Percentiles rank a stretch among this genome's conserved stretches.
Evolutionary conservation across 306 rosid genomes (phyloP).

Genomic region (Quercus parvula): DNA sequence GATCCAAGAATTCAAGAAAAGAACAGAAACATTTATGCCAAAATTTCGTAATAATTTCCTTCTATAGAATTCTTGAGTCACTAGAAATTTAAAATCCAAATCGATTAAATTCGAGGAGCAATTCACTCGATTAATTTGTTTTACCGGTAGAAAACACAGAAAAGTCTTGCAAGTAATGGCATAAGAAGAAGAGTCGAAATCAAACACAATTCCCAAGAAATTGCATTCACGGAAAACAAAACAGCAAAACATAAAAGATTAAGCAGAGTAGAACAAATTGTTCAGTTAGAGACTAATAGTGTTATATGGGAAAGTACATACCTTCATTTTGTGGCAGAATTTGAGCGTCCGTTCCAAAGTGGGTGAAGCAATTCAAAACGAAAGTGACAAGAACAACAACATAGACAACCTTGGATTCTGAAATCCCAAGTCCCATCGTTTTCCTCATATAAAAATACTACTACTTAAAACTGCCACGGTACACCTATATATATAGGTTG

Average conservation of each 20-base stretch:
- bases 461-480: neutral
- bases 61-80: no score
- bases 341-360: slow-evolving; percentile 56
- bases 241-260: no score
- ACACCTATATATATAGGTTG: neutral
- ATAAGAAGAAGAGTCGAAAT: no score
- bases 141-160: no score
- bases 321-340: slow-evolving; percentile 73
- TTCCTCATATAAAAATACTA: neutral
- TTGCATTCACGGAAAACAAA: no score
- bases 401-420: slow-evolving; percentile 23
- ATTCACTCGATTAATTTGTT: no score
- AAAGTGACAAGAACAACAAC: slow-evolving; percentile 26
- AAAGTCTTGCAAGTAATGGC: no score
- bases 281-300: neutral
- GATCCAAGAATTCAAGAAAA: neutral
- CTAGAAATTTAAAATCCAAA: no score
- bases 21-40: neutral
- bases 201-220: no score
- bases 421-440: slow-evolving; percentile 30
- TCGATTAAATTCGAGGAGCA: no score
- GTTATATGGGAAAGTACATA: slow-evolving; percentile 7
- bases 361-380: slow-evolving; percentile 33
- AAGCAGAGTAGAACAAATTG: no score
- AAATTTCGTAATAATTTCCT: no score